Evolutionary conservation across 208 protist genomes (phyloP), one percentile per base, ranked within the genome.

Genomic region (Entamoeba nuttalli): DNA sequence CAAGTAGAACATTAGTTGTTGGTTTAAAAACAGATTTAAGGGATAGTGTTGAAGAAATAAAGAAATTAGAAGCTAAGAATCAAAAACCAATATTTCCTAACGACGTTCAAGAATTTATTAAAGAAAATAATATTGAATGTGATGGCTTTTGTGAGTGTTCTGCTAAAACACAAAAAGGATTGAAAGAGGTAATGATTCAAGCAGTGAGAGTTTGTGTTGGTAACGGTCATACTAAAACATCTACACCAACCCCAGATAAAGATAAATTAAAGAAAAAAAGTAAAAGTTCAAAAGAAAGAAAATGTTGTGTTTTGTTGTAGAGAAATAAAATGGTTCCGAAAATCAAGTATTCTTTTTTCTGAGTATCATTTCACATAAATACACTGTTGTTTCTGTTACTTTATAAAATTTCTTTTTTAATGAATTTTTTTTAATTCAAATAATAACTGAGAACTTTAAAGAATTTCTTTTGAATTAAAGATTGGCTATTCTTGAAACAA

Each of bases 51-150:
- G n/a, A 44, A 94, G 30, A 50, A 48, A 48, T 94, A 50, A 14
- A 94, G 19, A 94, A 94, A 48, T 48, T 94, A 48, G 41, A 94
- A 21, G 30, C 7, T 2, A n/a, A 44, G 3, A 21, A 21, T n/a
- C 84, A 94, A 94, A 50, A 30, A 21, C 84, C 84, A 15, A 44
- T 94, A 15, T n/a, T 21, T 9, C 14, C 14, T 17, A 21, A 94
- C 1, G 84, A 94, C 1, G 84, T 97, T 69, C 51, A 97, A 35
- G 48, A 96, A 93, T 95, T 98, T 51, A 97, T 96, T 51, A 96
- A 97, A 50, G 96, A 96, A 52, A 96, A 97, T 53, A 94, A 97
- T 69, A 98, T 99, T 93, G 94, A 96, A 52, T 97, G 97, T 52
- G 94, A 96, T 50, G 96, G 97, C 48, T 98, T 98, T 69, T 69